These are phyloP conservation scores for Dendrobium chrysotoxum DNA, from an alignment of 106 monocot species.

Conservation along the genomic window DNA sequence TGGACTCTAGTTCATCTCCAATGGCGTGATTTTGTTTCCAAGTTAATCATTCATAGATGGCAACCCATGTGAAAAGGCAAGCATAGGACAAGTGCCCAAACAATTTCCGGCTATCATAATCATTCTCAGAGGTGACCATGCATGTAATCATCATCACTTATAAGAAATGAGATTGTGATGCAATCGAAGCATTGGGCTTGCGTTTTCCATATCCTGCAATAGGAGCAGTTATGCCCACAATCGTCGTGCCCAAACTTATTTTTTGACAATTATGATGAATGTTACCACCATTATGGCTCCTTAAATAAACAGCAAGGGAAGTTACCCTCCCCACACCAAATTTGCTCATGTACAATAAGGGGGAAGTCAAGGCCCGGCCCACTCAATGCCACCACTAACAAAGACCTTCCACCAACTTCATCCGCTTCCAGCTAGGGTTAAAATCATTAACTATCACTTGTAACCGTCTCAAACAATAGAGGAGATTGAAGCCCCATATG, in stretches of 20 bases:
- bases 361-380: background rate
- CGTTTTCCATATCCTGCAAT: background rate
- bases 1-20: background rate
- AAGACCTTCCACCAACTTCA: background rate
- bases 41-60: background rate
- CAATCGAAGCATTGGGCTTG: background rate
- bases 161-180: background rate
- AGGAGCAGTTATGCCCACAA: background rate
- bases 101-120: background rate
- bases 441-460: background rate
- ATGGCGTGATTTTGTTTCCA: background rate
- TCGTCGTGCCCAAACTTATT: background rate
- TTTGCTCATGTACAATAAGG: background rate
- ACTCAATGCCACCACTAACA: background rate
- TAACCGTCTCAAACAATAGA: background rate
- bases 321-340: background rate
- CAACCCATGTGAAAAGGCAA: background rate
- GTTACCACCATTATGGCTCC: background rate
- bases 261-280: background rate
- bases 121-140: background rate
- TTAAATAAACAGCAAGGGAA: background rate
- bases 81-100: background rate
- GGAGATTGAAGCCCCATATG: background rate
- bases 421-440: background rate
- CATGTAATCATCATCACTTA: background rate